phyloP scores from a whole-genome alignment of 225 moss, liverwort and hornwort species.

The Straminergon stramineum region DNA sequence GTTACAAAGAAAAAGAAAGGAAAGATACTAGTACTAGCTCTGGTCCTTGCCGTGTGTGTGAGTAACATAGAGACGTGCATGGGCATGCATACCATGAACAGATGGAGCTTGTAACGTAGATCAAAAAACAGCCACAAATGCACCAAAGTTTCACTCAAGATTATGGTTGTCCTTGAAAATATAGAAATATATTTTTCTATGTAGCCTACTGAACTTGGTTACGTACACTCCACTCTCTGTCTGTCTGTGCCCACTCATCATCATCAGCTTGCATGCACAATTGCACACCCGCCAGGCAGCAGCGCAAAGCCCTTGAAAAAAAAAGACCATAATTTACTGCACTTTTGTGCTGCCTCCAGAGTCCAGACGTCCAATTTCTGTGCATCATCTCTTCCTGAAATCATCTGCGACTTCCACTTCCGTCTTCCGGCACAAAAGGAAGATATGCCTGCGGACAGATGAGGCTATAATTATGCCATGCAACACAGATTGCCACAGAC shows the following conservation, averaged over 20 bases:
- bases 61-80: no score
- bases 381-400: no score
- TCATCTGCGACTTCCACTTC: no score
- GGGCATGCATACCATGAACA: neutral
- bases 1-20: neutral
- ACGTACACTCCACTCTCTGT: neutral
- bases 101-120: neutral
- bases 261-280: neutral
- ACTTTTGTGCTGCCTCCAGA: neutral
- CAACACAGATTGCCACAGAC: no score
- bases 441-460: no score
- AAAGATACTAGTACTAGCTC: no score
- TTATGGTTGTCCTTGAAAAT: neutral
- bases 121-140: no score
- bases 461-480: neutral
- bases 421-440: no score
- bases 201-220: no score
- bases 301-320: neutral
- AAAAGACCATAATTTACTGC: neutral
- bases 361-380: neutral
- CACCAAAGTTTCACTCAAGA: neutral
- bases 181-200: neutral
- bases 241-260: neutral
- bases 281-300: no score
- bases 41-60: neutral